phyloP scores from a whole-genome alignment of 192 early-diverging fungal genomes.

The Coemansia furcata region DNA sequence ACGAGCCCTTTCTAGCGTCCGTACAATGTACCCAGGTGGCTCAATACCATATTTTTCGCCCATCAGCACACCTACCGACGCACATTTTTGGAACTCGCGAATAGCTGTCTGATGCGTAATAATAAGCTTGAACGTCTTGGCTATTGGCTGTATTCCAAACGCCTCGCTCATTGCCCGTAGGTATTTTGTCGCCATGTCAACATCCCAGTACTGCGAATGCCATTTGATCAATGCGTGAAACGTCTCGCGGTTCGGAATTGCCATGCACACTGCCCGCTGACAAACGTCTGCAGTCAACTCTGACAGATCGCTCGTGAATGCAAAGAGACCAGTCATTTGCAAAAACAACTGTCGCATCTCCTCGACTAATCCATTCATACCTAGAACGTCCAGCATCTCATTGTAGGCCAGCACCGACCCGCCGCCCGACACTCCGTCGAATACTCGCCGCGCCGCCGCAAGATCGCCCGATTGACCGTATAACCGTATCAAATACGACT shows the following conservation, averaged over 20 bases:
- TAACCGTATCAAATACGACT: constrained; percentile 11
- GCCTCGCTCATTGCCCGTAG: constrained; percentile 14
- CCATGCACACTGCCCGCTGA: background rate
- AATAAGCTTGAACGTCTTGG: constrained; percentile 25
- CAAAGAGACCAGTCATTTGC: constrained; percentile 9
- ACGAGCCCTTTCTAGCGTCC: constrained; percentile 15
- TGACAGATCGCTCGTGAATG: background rate
- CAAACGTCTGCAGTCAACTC: background rate
- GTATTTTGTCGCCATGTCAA: constrained; percentile 10
- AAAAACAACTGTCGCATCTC: constrained; percentile 32
- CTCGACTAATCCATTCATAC: constrained; percentile 42
- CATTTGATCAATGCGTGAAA: constrained; percentile 39
- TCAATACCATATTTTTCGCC: background rate
- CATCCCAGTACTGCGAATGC: constrained; percentile 49
- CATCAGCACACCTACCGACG: constrained; percentile 10
- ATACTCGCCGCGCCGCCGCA: constrained; percentile 17
- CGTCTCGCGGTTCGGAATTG: constrained; percentile 9
- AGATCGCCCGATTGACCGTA: constrained; percentile 35
- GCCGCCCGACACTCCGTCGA: constrained; percentile 14
- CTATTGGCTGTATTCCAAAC: constrained; percentile 11
- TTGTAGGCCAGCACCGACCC: constrained; percentile 10
- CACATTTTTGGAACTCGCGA: constrained; percentile 18
- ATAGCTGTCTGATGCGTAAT: constrained; percentile 9
- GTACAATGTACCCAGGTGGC: background rate
- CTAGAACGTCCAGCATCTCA: constrained; percentile 41